Percentiles rank a stretch among this genome's conserved stretches.
phyloP scores from a whole-genome alignment of 2,329 filamentous ascomycete species.

The Sclerotinia sclerotiorum region DNA sequence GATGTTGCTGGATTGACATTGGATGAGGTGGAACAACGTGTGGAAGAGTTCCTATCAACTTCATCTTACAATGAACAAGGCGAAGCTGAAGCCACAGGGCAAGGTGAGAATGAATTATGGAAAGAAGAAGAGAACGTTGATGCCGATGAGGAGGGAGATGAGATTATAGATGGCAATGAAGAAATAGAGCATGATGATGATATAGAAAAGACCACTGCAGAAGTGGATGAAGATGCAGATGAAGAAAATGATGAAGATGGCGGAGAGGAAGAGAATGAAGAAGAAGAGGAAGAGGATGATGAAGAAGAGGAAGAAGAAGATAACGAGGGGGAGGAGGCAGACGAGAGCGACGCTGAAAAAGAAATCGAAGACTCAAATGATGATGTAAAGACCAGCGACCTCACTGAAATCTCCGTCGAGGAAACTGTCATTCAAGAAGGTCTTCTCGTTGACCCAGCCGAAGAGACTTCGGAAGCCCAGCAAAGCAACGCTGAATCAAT shows the following conservation, averaged over 20 bases:
- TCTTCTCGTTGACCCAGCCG: background rate
- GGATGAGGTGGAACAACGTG: constrained; percentile 25
- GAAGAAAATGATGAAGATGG: constrained; percentile 24
- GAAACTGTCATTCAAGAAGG: constrained; percentile 14
- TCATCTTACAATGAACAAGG: constrained; percentile 17
- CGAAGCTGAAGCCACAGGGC: background rate
- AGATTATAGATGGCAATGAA: constrained; percentile 18
- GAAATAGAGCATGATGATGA: constrained; percentile 20
- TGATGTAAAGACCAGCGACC: background rate
- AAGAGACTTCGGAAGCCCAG: background rate
- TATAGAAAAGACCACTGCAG: constrained; percentile 19
- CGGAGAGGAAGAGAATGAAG: constrained; percentile 12
- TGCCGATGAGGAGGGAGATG: constrained; percentile 23
- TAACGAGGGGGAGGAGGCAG: constrained; percentile 17
- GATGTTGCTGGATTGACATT: constrained; percentile 22
- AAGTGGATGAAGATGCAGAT: constrained; percentile 23
- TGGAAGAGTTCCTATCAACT: constrained; percentile 26
- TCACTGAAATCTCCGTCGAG: constrained; percentile 14
- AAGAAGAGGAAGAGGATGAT: constrained; percentile 26
- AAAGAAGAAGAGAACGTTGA: constrained; percentile 23
- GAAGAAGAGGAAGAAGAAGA: constrained; percentile 12
- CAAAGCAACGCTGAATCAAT: constrained; percentile 22
- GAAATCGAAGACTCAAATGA: background rate
- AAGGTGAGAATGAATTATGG: constrained; percentile 16
- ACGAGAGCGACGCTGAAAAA: background rate